phyloP scores from a whole-genome alignment of 73 alveolate species.

The Paramecium caudatum region DNA sequence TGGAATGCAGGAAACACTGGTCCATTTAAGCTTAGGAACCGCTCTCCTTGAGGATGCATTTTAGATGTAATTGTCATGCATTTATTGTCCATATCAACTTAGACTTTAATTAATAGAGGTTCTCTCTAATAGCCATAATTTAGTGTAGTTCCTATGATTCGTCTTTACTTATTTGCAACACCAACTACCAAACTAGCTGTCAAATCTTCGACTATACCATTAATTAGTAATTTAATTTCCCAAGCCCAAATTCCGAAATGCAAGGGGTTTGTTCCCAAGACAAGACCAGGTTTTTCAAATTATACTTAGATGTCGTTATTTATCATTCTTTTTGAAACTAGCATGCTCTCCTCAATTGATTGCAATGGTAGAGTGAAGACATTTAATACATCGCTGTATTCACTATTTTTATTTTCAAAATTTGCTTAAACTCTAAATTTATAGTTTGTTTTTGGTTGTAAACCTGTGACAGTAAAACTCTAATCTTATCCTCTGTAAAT shows the following conservation, averaged over 20 bases:
- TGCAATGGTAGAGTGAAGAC: neutral
- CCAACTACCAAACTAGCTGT: constrained; percentile 52
- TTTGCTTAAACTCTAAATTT: constrained; percentile 42
- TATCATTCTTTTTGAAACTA: neutral
- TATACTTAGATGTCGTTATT: neutral
- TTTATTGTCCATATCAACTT: constrained; percentile 56
- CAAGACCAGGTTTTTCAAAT: constrained; percentile 64
- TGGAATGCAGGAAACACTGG: constrained; percentile 66
- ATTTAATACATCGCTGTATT: constrained; percentile 31
- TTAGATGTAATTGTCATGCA: constrained; percentile 26
- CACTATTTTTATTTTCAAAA: constrained; percentile 23
- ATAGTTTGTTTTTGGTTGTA: constrained; percentile 44
- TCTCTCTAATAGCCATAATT: constrained; percentile 68
- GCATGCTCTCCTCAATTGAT: constrained; percentile 11
- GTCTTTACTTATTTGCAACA: constrained; percentile 60
- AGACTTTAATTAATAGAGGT: neutral
- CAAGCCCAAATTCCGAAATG: constrained; percentile 29
- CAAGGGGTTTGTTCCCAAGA: constrained; percentile 45
- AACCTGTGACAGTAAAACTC: neutral
- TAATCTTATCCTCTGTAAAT: neutral
- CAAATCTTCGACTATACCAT: constrained; percentile 52
- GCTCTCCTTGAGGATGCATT: constrained; percentile 51
- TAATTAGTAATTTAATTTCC: constrained; percentile 39
- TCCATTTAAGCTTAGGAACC: neutral
- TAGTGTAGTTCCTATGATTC: constrained; percentile 10